Evolutionary conservation across 306 rosid genomes (phyloP).

Genomic region (Abrus precatorius): DNA sequence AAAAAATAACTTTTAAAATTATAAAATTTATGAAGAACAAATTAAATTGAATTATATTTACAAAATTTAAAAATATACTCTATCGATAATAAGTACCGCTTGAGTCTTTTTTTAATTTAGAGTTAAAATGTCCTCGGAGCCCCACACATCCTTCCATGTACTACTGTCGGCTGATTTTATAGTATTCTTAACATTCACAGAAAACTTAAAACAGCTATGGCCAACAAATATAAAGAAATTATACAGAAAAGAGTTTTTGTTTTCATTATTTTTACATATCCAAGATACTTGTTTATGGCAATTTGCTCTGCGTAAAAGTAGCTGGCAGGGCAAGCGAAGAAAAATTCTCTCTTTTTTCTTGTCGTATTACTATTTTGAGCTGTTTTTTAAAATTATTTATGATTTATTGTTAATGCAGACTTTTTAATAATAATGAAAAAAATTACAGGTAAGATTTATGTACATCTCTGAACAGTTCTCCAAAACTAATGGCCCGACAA

Average conservation of each 20-base stretch:
- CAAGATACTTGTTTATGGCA: conserved; percentile 13
- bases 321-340: conserved; percentile 21
- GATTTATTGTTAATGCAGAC: neutral
- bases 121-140: conserved; percentile 30
- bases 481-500: neutral
- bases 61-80: too few relatives aligned
- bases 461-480: neutral
- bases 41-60: too few relatives aligned
- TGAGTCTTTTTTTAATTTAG: conserved; percentile 3
- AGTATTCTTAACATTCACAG: conserved; percentile 35
- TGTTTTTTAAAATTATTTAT: neutral
- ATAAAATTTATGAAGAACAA: too few relatives aligned
- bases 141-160: conserved; percentile 43
- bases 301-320: conserved; percentile 21
- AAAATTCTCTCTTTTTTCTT: neutral
- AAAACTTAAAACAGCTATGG: conserved; percentile 36
- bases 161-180: conserved; percentile 53
- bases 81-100: neutral
- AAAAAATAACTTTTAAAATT: too few relatives aligned
- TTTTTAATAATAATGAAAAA: neutral
- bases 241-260: neutral
- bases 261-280: conserved; percentile 13
- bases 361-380: neutral
- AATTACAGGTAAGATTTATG: conserved; percentile 2
- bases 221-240: conserved; percentile 20